A percentile compares a stretch with the other conserved stretches of the same genome.
Evolutionary conservation across 2,329 filamentous ascomycete genomes (phyloP).

Genomic region (Fusarium denticulatum): DNA sequence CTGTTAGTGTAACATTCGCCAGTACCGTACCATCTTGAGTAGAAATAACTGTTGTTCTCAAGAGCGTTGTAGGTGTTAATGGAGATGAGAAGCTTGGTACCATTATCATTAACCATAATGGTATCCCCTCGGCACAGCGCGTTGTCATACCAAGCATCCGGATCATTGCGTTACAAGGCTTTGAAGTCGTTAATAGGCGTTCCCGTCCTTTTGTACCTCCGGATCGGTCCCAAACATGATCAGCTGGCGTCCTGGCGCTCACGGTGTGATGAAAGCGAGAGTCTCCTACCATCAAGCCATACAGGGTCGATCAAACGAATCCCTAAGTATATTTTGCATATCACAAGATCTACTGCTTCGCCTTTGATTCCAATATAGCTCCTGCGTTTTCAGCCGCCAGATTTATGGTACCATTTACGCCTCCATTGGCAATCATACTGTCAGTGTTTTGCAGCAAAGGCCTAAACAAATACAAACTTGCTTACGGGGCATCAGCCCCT

Average conservation of each 20-base stretch:
- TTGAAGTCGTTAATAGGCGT: too few species aligned
- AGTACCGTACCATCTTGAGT: neutral
- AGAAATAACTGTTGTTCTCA: neutral
- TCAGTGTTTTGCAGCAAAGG: too few species aligned
- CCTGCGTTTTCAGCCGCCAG: neutral
- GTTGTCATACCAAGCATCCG: too few species aligned
- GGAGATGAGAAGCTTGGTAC: constrained; percentile 5
- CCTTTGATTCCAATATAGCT: neutral
- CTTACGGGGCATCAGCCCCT: neutral
- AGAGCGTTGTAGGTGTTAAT: constrained; percentile 8
- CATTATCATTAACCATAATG: neutral
- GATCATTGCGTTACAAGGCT: too few species aligned
- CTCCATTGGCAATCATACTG: too few species aligned
- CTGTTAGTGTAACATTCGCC: constrained; percentile 2
- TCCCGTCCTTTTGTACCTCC: neutral
- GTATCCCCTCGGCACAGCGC: too few species aligned
- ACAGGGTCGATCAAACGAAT: neutral
- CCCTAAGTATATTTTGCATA: neutral
- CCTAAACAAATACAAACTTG: too few species aligned
- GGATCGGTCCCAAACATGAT: neutral
- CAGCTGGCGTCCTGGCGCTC: neutral
- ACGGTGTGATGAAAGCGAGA: fast-evolving
- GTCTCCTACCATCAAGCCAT: constrained; percentile 1
- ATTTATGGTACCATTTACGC: neutral
- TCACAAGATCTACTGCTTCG: fast-evolving